These are phyloP conservation scores for Pichia sp. DNA, from an alignment of 1,139 yeast genomes.

Conservation along the genomic window DNA sequence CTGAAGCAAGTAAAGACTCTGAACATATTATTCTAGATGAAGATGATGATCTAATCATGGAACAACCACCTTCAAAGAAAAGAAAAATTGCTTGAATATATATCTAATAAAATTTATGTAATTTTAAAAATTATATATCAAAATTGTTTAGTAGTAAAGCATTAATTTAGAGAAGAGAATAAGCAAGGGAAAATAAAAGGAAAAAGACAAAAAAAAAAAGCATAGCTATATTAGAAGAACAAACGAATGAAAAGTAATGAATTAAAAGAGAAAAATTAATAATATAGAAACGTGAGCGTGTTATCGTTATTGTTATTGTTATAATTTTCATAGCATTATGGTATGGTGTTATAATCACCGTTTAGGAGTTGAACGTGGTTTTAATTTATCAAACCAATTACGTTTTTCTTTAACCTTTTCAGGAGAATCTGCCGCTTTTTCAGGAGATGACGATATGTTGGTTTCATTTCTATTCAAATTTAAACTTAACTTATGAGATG, in stretches of 20 bases:
- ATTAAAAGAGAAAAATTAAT: neutral
- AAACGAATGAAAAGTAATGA: neutral
- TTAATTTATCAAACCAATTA: constrained; percentile 32
- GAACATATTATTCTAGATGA: neutral
- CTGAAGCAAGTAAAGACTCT: neutral
- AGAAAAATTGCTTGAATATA: neutral
- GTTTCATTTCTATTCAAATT: neutral
- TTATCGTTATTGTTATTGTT: too few species aligned
- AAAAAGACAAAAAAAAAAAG: too few species aligned
- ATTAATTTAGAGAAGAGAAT: too few species aligned
- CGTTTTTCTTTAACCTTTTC: constrained; percentile 21
- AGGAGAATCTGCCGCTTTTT: neutral
- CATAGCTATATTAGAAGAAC: too few species aligned
- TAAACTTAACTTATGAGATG: neutral
- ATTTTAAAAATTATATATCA: neutral
- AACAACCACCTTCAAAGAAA: constrained; percentile 6
- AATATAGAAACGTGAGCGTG: too few species aligned
- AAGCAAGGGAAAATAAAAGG: too few species aligned
- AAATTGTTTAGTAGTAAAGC: neutral
- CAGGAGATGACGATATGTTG: neutral
- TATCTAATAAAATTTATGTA: neutral
- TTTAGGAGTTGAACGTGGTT: constrained; percentile 31
- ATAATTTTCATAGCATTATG: too few species aligned
- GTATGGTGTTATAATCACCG: constrained; percentile 16
- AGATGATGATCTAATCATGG: neutral